Evolutionary conservation across 1,284 basidiomycete genomes (phyloP).

Genomic region (Sutorius eximius): DNA sequence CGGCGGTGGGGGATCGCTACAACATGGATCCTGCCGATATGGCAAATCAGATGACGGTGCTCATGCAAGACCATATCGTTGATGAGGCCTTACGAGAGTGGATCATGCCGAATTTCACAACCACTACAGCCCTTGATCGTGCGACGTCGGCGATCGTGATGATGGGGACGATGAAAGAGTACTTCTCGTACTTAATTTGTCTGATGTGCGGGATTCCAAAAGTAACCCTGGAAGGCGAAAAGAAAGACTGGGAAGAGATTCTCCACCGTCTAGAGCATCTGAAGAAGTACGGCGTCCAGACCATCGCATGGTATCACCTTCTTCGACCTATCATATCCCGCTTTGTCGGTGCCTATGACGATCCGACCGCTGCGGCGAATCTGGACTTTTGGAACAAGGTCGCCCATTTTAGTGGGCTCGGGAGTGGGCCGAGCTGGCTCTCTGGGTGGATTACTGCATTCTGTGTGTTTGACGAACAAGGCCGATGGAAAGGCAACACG

Average conservation of each 20-base stretch:
- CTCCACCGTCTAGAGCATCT: conserved; percentile 34
- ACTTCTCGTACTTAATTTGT: conserved; percentile 32
- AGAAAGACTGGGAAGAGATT: conserved; percentile 31
- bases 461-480: conserved; percentile 28
- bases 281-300: conserved; percentile 27
- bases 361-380: conserved; percentile 21
- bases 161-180: conserved; percentile 43
- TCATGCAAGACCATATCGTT: not conserved
- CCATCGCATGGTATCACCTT: conserved; percentile 16
- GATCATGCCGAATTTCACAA: conserved; percentile 1
- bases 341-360: conserved; percentile 36
- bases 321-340: conserved; percentile 36
- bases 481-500: conserved; percentile 18
- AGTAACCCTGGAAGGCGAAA: conserved; percentile 41
- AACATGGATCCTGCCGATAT: not conserved
- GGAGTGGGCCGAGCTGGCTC: conserved; percentile 23
- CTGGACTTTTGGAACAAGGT: conserved; percentile 37
- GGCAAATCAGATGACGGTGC: not conserved
- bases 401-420: conserved; percentile 12
- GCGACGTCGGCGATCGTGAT: conserved; percentile 25
- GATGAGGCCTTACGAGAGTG: conserved; percentile 1
- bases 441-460: conserved; percentile 39
- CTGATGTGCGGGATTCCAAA: conserved; percentile 42
- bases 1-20: not conserved
- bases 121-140: conserved; percentile 7